phyloP scores from a whole-genome alignment of 441 rosid species.

The Corymbia calophylla region DNA sequence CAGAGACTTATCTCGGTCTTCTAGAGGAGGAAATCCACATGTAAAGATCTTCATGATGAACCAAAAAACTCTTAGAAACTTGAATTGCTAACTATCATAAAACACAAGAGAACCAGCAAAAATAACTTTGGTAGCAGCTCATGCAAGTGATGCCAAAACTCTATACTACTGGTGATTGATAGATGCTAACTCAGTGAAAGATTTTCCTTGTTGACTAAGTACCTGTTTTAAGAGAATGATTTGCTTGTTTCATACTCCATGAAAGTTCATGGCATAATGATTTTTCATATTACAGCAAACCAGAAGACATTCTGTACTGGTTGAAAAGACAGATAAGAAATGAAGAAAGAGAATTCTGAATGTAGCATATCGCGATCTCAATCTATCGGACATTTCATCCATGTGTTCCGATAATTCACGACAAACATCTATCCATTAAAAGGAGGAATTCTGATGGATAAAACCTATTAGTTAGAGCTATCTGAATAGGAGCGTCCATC shows the following conservation, averaged over 20 bases:
- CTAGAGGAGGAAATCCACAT: constrained; percentile 94
- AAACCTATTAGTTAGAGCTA: neutral
- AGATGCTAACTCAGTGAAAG: neutral
- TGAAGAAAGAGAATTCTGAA: neutral
- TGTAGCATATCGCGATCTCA: neutral
- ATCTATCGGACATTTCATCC: neutral
- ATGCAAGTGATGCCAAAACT: neutral
- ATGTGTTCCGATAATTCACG: neutral
- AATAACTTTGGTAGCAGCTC: neutral
- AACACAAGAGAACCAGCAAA: neutral
- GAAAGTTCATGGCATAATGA: neutral
- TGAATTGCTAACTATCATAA: neutral
- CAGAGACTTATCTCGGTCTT: constrained; percentile 71
- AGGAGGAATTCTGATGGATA: neutral
- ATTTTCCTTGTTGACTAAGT: neutral
- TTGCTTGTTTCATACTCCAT: neutral
- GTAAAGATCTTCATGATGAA: constrained; percentile 53
- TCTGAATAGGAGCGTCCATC: neutral
- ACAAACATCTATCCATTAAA: neutral
- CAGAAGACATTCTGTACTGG: neutral
- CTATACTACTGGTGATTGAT: neutral
- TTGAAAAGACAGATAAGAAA: neutral
- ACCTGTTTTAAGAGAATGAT: neutral
- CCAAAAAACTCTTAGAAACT: neutral
- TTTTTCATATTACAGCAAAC: neutral